Conservation (phyloP, 1,284 basidiomycete species). For the Cutaneotrichosporon cyanovorans region DNA sequence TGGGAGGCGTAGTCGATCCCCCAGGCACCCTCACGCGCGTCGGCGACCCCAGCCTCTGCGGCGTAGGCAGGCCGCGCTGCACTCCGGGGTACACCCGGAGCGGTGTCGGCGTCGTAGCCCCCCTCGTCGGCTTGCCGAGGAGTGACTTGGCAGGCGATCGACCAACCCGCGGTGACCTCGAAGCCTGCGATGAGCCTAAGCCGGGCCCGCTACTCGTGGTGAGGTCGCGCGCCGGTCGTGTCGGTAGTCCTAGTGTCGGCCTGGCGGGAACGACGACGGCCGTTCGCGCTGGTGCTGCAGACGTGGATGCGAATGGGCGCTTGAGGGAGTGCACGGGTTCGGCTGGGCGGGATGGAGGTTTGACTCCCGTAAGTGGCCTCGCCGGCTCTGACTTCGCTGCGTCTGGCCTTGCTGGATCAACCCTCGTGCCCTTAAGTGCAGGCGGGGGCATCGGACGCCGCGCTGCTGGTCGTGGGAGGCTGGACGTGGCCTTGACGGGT, state of each 20-base stretch:
- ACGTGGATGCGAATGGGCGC: constrained; percentile 2
- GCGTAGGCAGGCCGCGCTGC: not conserved
- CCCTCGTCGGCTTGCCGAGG: constrained; percentile 4
- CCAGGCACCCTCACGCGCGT: no score
- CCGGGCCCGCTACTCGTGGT: no score
- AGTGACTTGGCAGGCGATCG: constrained; percentile 5
- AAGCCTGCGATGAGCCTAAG: no score
- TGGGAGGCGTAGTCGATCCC: no score
- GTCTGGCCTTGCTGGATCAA: no score
- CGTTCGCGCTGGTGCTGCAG: not conserved
- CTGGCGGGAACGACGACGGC: not conserved
- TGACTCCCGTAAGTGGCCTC: not conserved
- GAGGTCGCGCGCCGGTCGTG: constrained; percentile 3
- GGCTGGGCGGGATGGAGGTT: not conserved
- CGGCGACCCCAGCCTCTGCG: not conserved
- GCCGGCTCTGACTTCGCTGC: no score
- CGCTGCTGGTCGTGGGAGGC: no score
- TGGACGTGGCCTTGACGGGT: no score
- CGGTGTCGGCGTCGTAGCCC: constrained; percentile 1
- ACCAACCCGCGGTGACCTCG: no score
- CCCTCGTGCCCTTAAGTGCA: no score
- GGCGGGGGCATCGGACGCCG: no score
- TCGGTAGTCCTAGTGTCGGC: constrained; percentile 3
- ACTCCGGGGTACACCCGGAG: no score
- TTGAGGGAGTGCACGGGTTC: not conserved